Conservation (phyloP, 495 filamentous ascomycete species). For the Elasticomyces elasticus region DNA sequence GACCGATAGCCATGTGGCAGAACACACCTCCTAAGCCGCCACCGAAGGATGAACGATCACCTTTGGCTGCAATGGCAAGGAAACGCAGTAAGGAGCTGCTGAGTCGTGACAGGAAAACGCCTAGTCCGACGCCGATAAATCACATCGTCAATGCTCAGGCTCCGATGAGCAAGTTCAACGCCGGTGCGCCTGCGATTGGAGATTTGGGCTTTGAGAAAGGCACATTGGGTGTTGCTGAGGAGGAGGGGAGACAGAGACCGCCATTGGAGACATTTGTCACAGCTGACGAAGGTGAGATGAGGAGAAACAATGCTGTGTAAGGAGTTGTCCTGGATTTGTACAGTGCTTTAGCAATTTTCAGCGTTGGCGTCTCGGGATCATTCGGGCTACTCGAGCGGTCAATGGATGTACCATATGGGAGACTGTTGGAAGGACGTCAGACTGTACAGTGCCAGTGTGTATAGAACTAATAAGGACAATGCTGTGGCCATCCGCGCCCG, state of each 20-base stretch:
- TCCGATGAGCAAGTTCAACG: constrained; percentile 1
- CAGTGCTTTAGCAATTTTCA: too few species aligned
- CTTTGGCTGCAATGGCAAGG: not conserved
- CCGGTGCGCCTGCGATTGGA: constrained; percentile 4
- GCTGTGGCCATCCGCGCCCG: too few species aligned
- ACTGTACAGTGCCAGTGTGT: too few species aligned
- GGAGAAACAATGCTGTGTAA: constrained; percentile 2
- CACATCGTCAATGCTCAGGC: not conserved
- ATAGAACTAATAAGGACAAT: too few species aligned
- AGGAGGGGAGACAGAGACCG: constrained; percentile 2
- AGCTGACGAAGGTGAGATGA: constrained; percentile 11
- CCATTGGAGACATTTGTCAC: constrained; percentile 7
- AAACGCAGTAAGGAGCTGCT: constrained; percentile 7
- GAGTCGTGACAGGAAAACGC: not conserved
- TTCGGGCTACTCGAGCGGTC: too few species aligned
- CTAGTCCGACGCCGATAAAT: not conserved
- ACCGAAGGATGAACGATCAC: constrained; percentile 9
- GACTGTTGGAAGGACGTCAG: too few species aligned
- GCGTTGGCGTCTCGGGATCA: too few species aligned
- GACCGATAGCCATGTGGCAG: not conserved
- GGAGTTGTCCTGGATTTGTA: too few species aligned
- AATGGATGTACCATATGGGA: too few species aligned
- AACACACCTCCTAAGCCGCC: constrained; percentile 8
- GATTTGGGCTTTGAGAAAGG: constrained; percentile 8
- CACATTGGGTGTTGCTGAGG: not conserved